Evolutionary conservation across 148 eudicot species (phyloP).

Genomic region (Pouteria glomerata): DNA sequence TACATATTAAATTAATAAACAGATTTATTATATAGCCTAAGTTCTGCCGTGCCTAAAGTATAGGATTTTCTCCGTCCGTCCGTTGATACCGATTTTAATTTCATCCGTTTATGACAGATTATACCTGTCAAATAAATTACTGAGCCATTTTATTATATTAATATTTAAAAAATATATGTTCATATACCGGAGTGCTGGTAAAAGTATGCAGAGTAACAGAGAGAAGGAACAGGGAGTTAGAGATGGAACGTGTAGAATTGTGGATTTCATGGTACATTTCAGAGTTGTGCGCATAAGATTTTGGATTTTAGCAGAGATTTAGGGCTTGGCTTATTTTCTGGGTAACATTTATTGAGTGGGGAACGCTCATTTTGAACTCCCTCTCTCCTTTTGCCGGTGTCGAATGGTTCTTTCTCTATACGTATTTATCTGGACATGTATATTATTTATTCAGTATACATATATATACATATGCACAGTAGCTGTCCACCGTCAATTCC

Average conservation of each 20-base stretch:
- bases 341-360: not conserved
- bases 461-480: not conserved
- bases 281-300: not conserved
- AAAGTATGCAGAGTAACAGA: too few relatives aligned
- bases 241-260: not conserved
- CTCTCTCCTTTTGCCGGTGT: not conserved
- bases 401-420: not conserved
- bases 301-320: not conserved
- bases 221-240: not conserved
- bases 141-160: too few relatives aligned
- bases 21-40: too few relatives aligned
- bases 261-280: slow-evolving; percentile 7
- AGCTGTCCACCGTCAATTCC: not conserved
- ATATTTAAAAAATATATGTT: too few relatives aligned
- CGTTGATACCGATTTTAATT: too few relatives aligned
- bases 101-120: too few relatives aligned
- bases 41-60: too few relatives aligned
- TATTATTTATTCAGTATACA: not conserved
- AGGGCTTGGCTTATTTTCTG: not conserved
- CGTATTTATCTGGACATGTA: not conserved
- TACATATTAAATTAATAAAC: too few relatives aligned
- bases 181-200: too few relatives aligned
- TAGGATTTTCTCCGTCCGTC: too few relatives aligned
- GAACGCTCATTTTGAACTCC: not conserved
- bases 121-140: too few relatives aligned